These are phyloP conservation scores for Trypanosoma melophagium DNA, from an alignment of 208 protist species.

Conservation along the genomic window DNA sequence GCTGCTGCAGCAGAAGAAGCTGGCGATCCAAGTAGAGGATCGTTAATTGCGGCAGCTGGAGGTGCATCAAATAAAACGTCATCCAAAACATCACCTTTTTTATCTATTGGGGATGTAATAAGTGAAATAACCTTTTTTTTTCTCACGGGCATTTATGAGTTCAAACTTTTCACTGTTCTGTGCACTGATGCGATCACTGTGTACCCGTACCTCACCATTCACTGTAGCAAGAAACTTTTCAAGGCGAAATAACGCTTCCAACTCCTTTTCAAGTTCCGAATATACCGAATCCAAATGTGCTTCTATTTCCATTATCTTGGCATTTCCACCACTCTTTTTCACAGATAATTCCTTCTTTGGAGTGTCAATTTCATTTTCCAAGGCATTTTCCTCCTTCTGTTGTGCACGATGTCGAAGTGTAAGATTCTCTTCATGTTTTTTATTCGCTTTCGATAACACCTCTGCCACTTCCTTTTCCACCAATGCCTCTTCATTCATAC, in stretches of 20 bases:
- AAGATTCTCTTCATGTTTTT: constrained; percentile 13
- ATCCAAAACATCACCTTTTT: background rate
- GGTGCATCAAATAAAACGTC: background rate
- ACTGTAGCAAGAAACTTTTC: constrained; percentile 21
- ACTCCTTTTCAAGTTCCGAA: constrained; percentile 17
- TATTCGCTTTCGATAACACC: constrained; percentile 1
- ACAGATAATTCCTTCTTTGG: background rate
- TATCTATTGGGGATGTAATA: background rate
- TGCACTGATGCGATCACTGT: constrained; percentile 11
- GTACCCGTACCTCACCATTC: constrained; percentile 10
- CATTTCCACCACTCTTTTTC: background rate
- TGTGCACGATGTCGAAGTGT: constrained; percentile 7
- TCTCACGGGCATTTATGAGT: constrained; percentile 5
- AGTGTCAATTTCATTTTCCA: background rate
- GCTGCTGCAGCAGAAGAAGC: background rate
- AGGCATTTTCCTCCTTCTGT: constrained; percentile 9
- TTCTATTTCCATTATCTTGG: background rate
- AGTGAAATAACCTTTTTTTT: background rate
- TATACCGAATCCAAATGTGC: background rate
- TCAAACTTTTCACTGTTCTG: constrained; percentile 11
- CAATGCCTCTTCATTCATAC: constrained; percentile 5
- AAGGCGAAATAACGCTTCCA: constrained; percentile 17
- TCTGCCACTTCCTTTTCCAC: constrained; percentile 15
- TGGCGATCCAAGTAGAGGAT: background rate
- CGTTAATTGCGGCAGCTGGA: background rate